Percentiles rank a stretch among this genome's conserved stretches.
phyloP scores from a whole-genome alignment of 148 eudicot species.

The Dianthus caryophyllus region DNA sequence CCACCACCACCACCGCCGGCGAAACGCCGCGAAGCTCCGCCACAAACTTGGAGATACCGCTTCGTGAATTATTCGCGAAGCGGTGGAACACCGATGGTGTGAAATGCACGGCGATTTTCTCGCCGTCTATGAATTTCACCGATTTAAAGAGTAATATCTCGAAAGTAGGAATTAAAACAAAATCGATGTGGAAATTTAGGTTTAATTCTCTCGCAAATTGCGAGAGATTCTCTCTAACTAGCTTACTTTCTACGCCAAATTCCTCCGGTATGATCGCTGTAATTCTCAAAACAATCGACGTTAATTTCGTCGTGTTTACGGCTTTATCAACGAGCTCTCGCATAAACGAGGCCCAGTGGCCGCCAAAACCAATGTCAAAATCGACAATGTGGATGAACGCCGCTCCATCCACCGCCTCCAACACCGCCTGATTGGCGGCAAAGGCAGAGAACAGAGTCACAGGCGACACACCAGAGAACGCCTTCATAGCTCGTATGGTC shows the following conservation, averaged over 20 bases:
- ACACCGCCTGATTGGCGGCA: constrained; percentile 82
- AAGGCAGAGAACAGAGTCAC: constrained; percentile 75
- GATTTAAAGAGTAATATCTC: constrained; percentile 59
- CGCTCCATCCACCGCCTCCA: constrained; percentile 73
- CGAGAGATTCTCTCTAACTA: constrained; percentile 58
- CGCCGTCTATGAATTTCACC: constrained; percentile 58
- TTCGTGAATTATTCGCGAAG: constrained; percentile 35
- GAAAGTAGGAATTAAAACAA: constrained; percentile 47
- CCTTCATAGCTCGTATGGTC: constrained; percentile 62
- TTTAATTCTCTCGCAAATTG: constrained; percentile 73
- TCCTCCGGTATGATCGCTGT: constrained; percentile 72
- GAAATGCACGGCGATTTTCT: constrained; percentile 52
- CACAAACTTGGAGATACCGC: constrained; percentile 38
- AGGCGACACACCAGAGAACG: constrained; percentile 70
- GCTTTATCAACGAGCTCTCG: constrained; percentile 62
- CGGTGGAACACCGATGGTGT: constrained; percentile 61
- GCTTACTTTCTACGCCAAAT: constrained; percentile 52
- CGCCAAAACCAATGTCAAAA: constrained; percentile 85
- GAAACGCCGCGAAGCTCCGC: constrained; percentile 53
- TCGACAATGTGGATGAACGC: constrained; percentile 66
- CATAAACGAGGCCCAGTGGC: constrained; percentile 92
- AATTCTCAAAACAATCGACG: constrained; percentile 51
- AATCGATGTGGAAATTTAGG: constrained; percentile 63
- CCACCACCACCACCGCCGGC: constrained; percentile 61
- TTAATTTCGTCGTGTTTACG: constrained; percentile 27